phyloP scores from a whole-genome alignment of 2,329 filamentous ascomycete species.

The Aureobasidium sp. region DNA sequence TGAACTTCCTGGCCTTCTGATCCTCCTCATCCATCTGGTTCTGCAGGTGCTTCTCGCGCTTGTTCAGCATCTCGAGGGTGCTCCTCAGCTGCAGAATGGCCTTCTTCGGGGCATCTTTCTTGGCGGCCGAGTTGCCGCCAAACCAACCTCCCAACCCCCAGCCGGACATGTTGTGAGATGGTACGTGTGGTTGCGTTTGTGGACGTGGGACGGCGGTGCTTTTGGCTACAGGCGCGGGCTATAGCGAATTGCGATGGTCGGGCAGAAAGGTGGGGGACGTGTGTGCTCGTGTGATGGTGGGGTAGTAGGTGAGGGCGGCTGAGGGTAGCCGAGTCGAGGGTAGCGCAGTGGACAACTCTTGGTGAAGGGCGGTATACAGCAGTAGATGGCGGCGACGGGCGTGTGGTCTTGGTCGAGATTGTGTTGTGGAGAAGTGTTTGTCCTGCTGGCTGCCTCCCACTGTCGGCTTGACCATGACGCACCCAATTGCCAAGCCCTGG shows the following conservation, averaged over 20 bases:
- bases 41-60: conserved; percentile 86
- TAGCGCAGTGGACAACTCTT: background rate
- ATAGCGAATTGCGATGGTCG: conserved; percentile 14
- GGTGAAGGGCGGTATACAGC: background rate
- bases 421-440: conserved; percentile 11
- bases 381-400: background rate
- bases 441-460: conserved; percentile 9
- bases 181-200: background rate
- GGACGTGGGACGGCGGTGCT: background rate
- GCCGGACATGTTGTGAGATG: conserved; percentile 44
- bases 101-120: conserved; percentile 93
- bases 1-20: conserved; percentile 77
- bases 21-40: conserved; percentile 93
- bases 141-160: conserved; percentile 73
- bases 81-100: conserved; percentile 82
- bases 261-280: conserved; percentile 2
- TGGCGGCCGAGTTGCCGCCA: conserved; percentile 68
- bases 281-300: conserved; percentile 7
- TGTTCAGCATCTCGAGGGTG: conserved; percentile 96
- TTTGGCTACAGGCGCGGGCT: background rate
- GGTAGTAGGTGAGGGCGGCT: background rate
- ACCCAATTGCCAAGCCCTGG: conserved; percentile 9
- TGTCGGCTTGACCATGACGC: conserved; percentile 1
- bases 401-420: background rate
- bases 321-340: background rate